Evolutionary conservation across 805 yeast species (phyloP).

Genomic region (Isabelozyma heimii): DNA sequence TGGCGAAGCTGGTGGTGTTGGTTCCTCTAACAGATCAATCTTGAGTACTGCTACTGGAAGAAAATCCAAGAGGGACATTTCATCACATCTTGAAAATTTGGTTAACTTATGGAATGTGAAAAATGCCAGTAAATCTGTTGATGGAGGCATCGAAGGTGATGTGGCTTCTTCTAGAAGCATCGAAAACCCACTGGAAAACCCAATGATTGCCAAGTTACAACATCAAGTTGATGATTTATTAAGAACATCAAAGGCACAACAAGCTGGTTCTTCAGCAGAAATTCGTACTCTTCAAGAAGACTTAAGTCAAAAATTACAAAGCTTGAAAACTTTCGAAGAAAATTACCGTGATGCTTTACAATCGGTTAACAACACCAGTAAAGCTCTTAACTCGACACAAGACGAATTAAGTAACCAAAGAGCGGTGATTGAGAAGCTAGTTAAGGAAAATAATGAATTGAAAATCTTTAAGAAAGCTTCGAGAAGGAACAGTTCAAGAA

Average conservation of each 20-base stretch:
- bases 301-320: slow-evolving; percentile 23
- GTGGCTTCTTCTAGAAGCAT: slow-evolving; percentile 1
- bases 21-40: slow-evolving; percentile 18
- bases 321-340: slow-evolving; percentile 47
- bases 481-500: slow-evolving; percentile 29
- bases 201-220: slow-evolving; percentile 44
- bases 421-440: slow-evolving; percentile 51
- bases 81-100: slow-evolving; percentile 33
- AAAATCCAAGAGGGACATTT: slow-evolving; percentile 26
- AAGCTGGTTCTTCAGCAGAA: slow-evolving; percentile 34
- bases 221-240: slow-evolving; percentile 56
- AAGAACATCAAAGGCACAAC: slow-evolving; percentile 43
- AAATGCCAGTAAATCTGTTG: slow-evolving; percentile 5
- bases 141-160: slow-evolving; percentile 1
- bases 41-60: slow-evolving; percentile 17
- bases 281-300: slow-evolving; percentile 28
- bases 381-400: slow-evolving; percentile 72
- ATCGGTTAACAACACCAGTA: slow-evolving; percentile 70
- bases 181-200: slow-evolving; percentile 13
- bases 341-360: slow-evolving; percentile 71
- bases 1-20: slow-evolving; percentile 5
- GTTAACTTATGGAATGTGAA: slow-evolving; percentile 31
- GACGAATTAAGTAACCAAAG: slow-evolving; percentile 65
- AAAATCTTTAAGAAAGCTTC: slow-evolving; percentile 48
- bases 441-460: slow-evolving; percentile 68